Conservation (phyloP, 2,329 filamentous ascomycete genomes). For the Alternaria sp. region DNA sequence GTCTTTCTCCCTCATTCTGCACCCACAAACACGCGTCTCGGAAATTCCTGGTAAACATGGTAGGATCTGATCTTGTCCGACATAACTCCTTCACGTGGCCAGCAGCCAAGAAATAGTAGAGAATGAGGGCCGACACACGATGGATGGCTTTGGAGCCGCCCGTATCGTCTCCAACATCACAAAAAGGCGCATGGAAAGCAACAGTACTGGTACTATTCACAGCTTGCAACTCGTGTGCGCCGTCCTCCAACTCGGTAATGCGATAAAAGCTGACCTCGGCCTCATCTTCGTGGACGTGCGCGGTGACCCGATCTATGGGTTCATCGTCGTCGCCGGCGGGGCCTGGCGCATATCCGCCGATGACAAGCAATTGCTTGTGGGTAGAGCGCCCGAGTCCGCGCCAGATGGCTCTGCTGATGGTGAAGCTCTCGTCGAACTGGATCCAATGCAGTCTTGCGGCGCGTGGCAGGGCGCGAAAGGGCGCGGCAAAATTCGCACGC, state of each 20-base stretch:
- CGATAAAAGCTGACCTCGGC: constrained; percentile 39
- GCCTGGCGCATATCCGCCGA: constrained; percentile 38
- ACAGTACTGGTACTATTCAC: constrained; percentile 38
- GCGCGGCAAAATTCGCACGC: constrained; percentile 25
- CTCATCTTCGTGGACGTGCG: constrained; percentile 36
- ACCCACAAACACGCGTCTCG: constrained; percentile 36
- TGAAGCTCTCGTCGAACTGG: constrained; percentile 34
- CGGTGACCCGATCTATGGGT: constrained; percentile 30
- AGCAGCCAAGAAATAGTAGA: constrained; percentile 36
- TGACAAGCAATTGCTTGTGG: constrained; percentile 37
- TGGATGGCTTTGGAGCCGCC: constrained; percentile 36
- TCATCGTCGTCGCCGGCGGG: constrained; percentile 29
- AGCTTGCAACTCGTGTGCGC: constrained; percentile 27
- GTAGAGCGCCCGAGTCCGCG: constrained; percentile 33
- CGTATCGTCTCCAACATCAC: constrained; percentile 34
- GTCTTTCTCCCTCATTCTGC: constrained; percentile 31
- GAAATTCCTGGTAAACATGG: constrained; percentile 40
- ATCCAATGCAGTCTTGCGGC: constrained; percentile 29
- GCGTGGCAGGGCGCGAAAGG: constrained; percentile 28
- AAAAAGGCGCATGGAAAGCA: constrained; percentile 36
- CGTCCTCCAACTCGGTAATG: constrained; percentile 22
- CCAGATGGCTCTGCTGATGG: constrained; percentile 32
- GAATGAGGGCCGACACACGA: constrained; percentile 34
- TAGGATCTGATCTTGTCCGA: constrained; percentile 31
- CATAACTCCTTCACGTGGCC: constrained; percentile 34